Conservation (phyloP, 2,329 filamentous ascomycete genomes). For the Fusarium veterinarium region DNA sequence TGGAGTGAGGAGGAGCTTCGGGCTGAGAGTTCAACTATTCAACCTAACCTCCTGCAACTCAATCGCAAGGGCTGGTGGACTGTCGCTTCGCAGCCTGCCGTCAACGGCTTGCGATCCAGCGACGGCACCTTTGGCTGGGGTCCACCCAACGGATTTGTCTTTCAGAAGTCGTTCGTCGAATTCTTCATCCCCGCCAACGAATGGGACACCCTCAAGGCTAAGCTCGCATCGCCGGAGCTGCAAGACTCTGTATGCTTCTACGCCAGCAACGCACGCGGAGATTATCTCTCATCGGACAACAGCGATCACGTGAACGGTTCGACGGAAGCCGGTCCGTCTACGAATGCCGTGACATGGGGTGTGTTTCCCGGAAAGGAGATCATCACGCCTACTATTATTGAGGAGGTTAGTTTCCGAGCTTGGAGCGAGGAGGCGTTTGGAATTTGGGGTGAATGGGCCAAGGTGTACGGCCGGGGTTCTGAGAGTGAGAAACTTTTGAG, state of each 20-base stretch:
- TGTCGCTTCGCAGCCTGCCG: slow-evolving; percentile 92
- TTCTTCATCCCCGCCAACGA: slow-evolving; percentile 85
- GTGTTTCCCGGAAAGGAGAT: slow-evolving; percentile 97
- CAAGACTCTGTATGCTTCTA: slow-evolving; percentile 85
- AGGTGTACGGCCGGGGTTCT: slow-evolving; percentile 82
- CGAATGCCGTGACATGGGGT: slow-evolving; percentile 97
- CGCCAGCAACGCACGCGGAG: slow-evolving; percentile 81
- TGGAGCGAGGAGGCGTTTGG: slow-evolving; percentile 97
- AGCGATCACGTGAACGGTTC: slow-evolving; percentile 48
- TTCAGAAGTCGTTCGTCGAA: slow-evolving; percentile 98
- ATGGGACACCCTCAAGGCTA: slow-evolving; percentile 74
- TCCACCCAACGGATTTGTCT: slow-evolving; percentile 90
- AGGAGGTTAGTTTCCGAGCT: slow-evolving; percentile 91
- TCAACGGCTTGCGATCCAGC: slow-evolving; percentile 83
- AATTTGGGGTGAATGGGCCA: slow-evolving; percentile 94
- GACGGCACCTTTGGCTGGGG: slow-evolving; percentile 93
- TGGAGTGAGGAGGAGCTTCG: slow-evolving; percentile 94
- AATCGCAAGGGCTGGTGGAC: slow-evolving; percentile 94
- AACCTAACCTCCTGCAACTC: slow-evolving; percentile 76
- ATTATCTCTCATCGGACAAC: slow-evolving; percentile 78
- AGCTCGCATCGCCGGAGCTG: slow-evolving; percentile 68
- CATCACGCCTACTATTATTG: slow-evolving; percentile 94
- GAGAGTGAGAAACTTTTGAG: slow-evolving; percentile 79
- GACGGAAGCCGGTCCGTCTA: slow-evolving; percentile 60
- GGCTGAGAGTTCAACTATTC: slow-evolving; percentile 86